phyloP scores from a whole-genome alignment of 371 early-diverging fungal genomes.

The Lichtheimia ramosa region DNA sequence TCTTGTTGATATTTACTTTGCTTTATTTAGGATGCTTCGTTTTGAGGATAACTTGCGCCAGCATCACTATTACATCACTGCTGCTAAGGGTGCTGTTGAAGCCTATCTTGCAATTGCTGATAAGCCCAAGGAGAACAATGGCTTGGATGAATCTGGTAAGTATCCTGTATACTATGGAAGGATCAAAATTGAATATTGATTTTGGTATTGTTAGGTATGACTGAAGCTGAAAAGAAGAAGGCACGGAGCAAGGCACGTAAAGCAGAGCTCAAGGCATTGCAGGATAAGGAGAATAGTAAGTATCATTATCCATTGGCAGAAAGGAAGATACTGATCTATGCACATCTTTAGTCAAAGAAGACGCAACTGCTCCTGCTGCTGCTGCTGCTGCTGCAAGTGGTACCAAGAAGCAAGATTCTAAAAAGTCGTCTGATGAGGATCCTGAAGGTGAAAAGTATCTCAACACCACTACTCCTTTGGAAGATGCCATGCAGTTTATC shows the following conservation, averaged over 20 bases:
- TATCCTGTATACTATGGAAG: too few species aligned
- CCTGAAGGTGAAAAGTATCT: conserved; percentile 68
- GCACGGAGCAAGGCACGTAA: conserved; percentile 58
- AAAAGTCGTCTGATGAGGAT: conserved; percentile 61
- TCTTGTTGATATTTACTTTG: background rate
- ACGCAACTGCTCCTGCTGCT: conserved; percentile 1
- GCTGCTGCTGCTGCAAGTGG: conserved; percentile 22
- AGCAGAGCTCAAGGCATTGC: conserved; percentile 46
- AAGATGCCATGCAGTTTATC: conserved; percentile 76
- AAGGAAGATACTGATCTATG: too few species aligned
- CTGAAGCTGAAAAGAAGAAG: conserved; percentile 65
- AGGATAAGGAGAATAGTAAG: conserved; percentile 1
- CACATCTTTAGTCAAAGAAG: conserved; percentile 16
- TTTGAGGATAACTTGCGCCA: conserved; percentile 76
- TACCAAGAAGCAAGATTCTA: conserved; percentile 44
- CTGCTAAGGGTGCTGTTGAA: conserved; percentile 75
- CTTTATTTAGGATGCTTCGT: conserved; percentile 54
- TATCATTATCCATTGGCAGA: too few species aligned
- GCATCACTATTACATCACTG: conserved; percentile 73
- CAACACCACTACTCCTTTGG: conserved; percentile 65
- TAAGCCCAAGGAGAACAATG: conserved; percentile 43
- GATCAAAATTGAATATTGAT: too few species aligned
- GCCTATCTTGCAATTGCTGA: conserved; percentile 72
- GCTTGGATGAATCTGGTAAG: conserved; percentile 39
- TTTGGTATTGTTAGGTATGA: conserved; percentile 27